phyloP scores from a whole-genome alignment of 1,139 yeast species.

The Lodderomyces margitis region DNA sequence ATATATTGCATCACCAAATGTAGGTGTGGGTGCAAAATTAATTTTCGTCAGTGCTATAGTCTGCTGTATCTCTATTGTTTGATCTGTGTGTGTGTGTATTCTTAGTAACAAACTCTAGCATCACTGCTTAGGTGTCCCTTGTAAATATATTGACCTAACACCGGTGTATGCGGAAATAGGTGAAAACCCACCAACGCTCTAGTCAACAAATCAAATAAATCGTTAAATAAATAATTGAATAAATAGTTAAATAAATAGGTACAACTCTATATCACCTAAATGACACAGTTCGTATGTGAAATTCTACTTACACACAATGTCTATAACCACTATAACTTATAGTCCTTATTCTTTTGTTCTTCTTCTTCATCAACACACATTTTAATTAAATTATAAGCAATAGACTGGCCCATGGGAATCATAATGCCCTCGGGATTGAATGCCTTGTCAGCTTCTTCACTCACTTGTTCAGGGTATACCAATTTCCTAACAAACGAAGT shows the following conservation, averaged over 20 bases:
- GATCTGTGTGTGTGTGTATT: no score
- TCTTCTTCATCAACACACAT: slow-evolving; percentile 42
- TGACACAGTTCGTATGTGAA: not conserved
- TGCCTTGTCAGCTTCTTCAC: slow-evolving; percentile 17
- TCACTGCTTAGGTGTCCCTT: no score
- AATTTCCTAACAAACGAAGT: slow-evolving; percentile 48
- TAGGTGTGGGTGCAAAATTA: no score
- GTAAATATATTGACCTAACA: no score
- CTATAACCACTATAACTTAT: slow-evolving; percentile 1
- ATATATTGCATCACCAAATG: no score
- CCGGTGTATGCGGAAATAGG: no score
- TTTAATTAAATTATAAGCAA: slow-evolving; percentile 43
- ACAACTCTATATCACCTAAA: not conserved
- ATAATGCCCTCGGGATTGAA: slow-evolving; percentile 40
- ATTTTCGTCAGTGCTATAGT: no score
- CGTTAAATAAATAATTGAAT: no score
- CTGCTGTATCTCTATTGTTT: no score
- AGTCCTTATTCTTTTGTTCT: slow-evolving; percentile 6
- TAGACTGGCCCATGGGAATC: slow-evolving; percentile 42
- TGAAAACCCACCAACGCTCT: no score
- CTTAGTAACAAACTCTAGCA: no score
- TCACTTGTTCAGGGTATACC: slow-evolving; percentile 33
- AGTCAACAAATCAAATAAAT: no score
- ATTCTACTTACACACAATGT: not conserved
- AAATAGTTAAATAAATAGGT: not conserved